Evolutionary conservation across 192 early-diverging fungal species (phyloP), one percentile per base, ranked within the genome.

Genomic region (Entrophospora sp.): DNA sequence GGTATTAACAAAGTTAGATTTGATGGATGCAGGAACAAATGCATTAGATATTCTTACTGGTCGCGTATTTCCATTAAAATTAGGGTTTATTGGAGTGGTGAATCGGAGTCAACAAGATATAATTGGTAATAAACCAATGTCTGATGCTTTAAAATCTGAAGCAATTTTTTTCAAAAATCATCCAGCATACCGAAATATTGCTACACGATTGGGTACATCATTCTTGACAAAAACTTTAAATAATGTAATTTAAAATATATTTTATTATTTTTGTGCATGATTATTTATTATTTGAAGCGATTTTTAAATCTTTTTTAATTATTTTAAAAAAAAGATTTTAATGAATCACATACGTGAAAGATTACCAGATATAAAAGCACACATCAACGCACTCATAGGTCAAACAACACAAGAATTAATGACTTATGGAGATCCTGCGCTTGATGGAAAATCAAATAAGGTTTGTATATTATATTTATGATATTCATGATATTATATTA

Each of bases 31-130:
- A 45, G 90, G 90, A 52, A 91, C 88, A 37, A 87, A 89, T 60
- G 87, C 90, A 35, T 73, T 91, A 31, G 90, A 91, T 44, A 86
- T 89, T 35, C 80, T 91, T 24, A 81, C 88, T 0, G 90, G 90
- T 31, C 75, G 86, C 34, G 85, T 88, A 3, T 87, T 88, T 37
- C 88, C 88, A 14, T 67, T 91, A 45, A 89, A 88, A 40, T 73
- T 91, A 28, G 90, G 90, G 1, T 91, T 91, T 71, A 83, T 91
- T 57, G 90, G 90, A 55, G 82, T 89, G 16, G 85, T 91, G 14
- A 91, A 91, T 70, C 85, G 88, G 61, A 89, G 87, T 73, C 90
- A 91, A 60, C 86, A 88, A 37, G 90, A 90, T 71, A 91, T 89
- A 24, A 60, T 81, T 43, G 76, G 77, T 20, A 85, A 79, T 53